Base-by-base conservation (phyloP, 257 asterid genomes). In the Leptodermis oblonga region DNA sequence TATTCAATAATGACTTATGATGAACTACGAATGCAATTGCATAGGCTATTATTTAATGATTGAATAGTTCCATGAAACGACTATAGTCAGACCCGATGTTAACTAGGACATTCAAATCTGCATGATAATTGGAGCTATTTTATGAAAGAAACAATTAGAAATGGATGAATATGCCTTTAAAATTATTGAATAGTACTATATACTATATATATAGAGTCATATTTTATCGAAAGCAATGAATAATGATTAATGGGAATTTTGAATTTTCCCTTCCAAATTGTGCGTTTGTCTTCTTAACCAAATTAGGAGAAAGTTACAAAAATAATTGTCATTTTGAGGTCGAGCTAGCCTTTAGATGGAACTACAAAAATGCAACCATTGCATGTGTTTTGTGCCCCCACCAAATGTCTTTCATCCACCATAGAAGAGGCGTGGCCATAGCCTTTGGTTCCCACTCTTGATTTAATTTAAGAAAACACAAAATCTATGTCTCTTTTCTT, bases 201-300 rank as follows among this genome's bases (percentile, higher is more conserved):
- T n/a, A n/a, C n/a, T n/a, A n/a, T n/a, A n/a, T n/a, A n/a, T n/a
- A n/a, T n/a, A n/a, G 46, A 58, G 70, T 49, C 74, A 48, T 42
- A n/a, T n/a, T n/a, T n/a, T n/a, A n/a, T n/a, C n/a, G 4, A 65
- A 70, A 39, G 25, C 60, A 49, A 28, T 58, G 7, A 39, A 67
- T 66, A 7, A 12, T 73, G 62, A 66, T 70, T 31, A 56, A 58
- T 59, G n/a, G n/a, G n/a, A n/a, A n/a, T n/a, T n/a, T 71, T 48
- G 68, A 55, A 33, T 65, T 41, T 60, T 34, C 17, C 34, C 25
- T 74, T 76, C 80, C 85, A 79, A 84, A 74, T 80, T 79, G 84
- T 78, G n/a, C 25, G 42, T 13, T 23, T 72, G 76, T 60, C 79
- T 18, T 69, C 18, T 68, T 74, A 68, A 77, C 84, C 80, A 68